Evolutionary conservation across 2,329 filamentous ascomycete genomes (phyloP), one percentile per base, ranked within the genome.

Genomic region (Colletotrichum euphorbiae): DNA sequence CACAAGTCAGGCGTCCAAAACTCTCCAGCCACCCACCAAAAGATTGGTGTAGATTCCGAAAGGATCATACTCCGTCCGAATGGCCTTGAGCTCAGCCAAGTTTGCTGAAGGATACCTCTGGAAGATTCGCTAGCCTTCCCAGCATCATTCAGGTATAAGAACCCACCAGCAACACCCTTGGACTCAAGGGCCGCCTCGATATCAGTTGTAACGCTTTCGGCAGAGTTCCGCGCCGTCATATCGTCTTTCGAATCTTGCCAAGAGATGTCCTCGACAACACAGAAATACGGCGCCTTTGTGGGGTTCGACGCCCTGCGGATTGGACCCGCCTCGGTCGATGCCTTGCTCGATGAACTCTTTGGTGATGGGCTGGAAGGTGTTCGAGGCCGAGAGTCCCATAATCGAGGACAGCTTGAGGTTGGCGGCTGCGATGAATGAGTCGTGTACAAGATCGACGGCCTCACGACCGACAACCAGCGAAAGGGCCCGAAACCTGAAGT

Each of bases 71-170:
- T 61, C 64, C 21, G 42, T 28, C n/a, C 67, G 62, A 21, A 70
- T 60, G 4, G 46, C 54, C 42, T 70, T 68, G 11, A 70, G 58
- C 33, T 45, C 54, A 2, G 51, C 58, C 1, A 71, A 31, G 31
- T 68, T 70, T 31, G 36, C 63, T 15, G 59, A 28, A 2, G 69
- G 66, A n/a, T 73, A 72, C 15, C 55, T 64, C 52, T 70, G 54
- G 36, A 71, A 71, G 43, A 71, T 51, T 2, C 38, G 52, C 58
- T 71, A 74, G 0, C 82, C 54, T 84, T 79, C 3, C 81, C 80
- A 3, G 82, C 82, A 59, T 84, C 82, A 19, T 75, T 77, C 1
- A 83, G 73, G 61, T 82, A 84, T 72, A 84, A 74, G n/a, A 61
- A 71, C 4, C 46, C 51, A 4, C 61, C 63, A 15, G 62, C 12